Evolutionary conservation across 2,329 filamentous ascomycete species (phyloP), one percentile per base, ranked within the genome.

Genomic region (Sclerotinia sclerotiorum): DNA sequence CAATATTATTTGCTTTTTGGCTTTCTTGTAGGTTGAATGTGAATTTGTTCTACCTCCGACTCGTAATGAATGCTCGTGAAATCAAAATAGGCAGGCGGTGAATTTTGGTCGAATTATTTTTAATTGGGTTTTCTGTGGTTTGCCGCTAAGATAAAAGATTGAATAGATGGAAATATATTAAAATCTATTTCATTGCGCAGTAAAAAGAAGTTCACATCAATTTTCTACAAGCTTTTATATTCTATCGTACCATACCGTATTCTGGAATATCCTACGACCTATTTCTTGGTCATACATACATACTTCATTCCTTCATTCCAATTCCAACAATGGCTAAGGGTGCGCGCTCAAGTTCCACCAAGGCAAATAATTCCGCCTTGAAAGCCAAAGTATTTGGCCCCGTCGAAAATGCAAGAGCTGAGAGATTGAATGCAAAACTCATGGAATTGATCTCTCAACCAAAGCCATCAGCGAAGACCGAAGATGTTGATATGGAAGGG

Each of bases 331-430:
- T 97, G 94, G 94, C 94, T 32, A 97, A 97, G 79, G 91, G 92
- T 78, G 84, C 91, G 70, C 86, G 94, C 79, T 87, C 94, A 73
- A 96, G 90, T 78, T 84, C 86, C 73, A 88, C 84, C 76, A 97
- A 97, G 83, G 84, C 85, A 76, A 97, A 97, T 83, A 93, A 93
- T 82, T 85, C 87, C 74, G 89, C 87, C 75, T 85, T 97, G 72
- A 94, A 94, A 79, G 84, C 87, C 73, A 88, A 87, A 72, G 90
- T 97, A 73, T 97, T 97, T 80, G 92, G 90, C 1, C 94, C 94
- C 21, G 88, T 89, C 67, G 92, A 94, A 79, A 82, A 85, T 75
- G 93, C 91, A 57, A 87, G 94, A 74, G 90, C 89, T 65, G 90
- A 94, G 80, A 89, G 94, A 73, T 87, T 97, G 48, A 93, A 92